Base-by-base conservation (phyloP, 1,284 basidiomycete genomes). In the Sutorius eximius region DNA sequence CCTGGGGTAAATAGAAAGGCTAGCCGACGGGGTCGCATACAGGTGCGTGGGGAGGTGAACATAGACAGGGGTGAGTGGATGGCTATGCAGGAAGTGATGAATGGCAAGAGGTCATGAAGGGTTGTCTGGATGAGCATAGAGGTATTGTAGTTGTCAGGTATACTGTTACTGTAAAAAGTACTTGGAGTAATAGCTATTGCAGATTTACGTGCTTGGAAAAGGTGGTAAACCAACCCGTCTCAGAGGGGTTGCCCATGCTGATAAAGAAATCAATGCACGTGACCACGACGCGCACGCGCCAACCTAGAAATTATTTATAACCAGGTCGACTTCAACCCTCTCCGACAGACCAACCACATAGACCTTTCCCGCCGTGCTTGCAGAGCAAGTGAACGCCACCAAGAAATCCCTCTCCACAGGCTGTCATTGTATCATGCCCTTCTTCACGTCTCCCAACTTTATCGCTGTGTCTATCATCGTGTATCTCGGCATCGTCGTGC, bases 21-120 rank as follows among this genome's bases (percentile, higher is more conserved):
- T 22, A 45, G 20, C 18, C 49, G 32, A 9, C 48, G 42, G 18
- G 10, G 44, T 37, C 50, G 36, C 33, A 36, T 2, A 34, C 51
- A 43, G 12, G 38, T 20, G 13, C 55, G 22, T 3, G 43, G 27
- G 15, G 42, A 42, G 10, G 45, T 56, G 2, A 44, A 51, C 22
- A 45, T 58, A 5, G 56, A 69, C 36, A 48, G 36, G 13, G 46
- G n/a, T 24, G 51, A 33, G 4, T 68, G 65, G 67, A 49, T 58
- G 33, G 59, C 55, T 24, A 69, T 69, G 55, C 65, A 66, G 41
- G 67, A 69, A 32, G 67, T 66, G 30, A 53, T 52, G 62, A 54
- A 54, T 24, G n/a, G n/a, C 16, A 43, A 49, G 22, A 29, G 24
- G 7, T 15, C 11, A 15, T 59, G 56, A 54, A 16, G 22, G 16